Conservation (phyloP, 1,139 yeast genomes). For the Pneumocystis oryctolagi region DNA sequence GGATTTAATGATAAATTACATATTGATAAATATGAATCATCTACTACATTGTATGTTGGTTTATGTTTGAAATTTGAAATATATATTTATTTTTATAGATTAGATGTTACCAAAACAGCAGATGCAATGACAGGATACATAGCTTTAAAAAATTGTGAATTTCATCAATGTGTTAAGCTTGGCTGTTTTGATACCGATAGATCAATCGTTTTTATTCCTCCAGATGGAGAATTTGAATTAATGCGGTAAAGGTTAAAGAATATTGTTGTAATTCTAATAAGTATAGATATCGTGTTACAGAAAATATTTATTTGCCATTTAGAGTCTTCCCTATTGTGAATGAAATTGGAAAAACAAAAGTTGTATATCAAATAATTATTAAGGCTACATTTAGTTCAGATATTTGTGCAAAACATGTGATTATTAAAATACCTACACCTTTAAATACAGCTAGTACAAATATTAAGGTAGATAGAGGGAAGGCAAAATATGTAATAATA, state of each 20-base stretch:
- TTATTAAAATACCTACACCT: conserved; percentile 56
- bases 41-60: conserved; percentile 9
- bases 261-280: background rate
- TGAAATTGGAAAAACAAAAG: conserved; percentile 34
- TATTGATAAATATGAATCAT: conserved; percentile 18
- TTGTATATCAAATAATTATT: conserved; percentile 46
- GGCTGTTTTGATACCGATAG: conserved; percentile 53
- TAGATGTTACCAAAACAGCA: background rate
- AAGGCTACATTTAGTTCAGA: conserved; percentile 51
- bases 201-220: conserved; percentile 63
- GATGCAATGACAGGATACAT: conserved; percentile 37
- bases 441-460: conserved; percentile 40
- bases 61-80: conserved; percentile 4
- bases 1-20: conserved; percentile 40
- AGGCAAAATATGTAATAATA: conserved; percentile 36
- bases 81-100: background rate
- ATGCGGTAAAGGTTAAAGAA: conserved; percentile 32
- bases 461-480: conserved; percentile 40
- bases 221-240: conserved; percentile 84
- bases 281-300: conserved; percentile 37
- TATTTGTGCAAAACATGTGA: conserved; percentile 50
- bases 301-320: conserved; percentile 58
- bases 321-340: conserved; percentile 46
- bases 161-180: conserved; percentile 75
- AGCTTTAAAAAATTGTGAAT: conserved; percentile 59